These are phyloP conservation scores for Closterium sp. DNA, from an alignment of 139 green algal genomes.

Conservation along the genomic window DNA sequence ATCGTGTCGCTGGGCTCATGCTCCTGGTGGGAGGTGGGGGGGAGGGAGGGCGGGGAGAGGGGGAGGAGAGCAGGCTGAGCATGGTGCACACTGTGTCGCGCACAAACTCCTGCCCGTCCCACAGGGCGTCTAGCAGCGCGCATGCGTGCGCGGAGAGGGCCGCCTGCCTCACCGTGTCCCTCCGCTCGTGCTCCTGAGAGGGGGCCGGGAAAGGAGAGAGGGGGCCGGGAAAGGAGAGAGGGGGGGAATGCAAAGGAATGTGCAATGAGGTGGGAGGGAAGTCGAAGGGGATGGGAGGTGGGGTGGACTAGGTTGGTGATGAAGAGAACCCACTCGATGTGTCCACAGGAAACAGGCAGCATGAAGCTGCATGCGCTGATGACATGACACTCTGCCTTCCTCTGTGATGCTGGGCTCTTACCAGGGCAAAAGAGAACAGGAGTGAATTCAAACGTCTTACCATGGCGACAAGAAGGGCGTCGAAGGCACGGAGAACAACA, in stretches of 20 bases:
- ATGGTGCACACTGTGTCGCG: background rate
- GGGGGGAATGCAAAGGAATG: background rate
- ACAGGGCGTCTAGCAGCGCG: conserved; percentile 18
- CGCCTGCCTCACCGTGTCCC: background rate
- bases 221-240: too few relatives aligned
- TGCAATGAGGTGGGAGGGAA: background rate
- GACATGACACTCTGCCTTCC: background rate
- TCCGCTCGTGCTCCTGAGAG: background rate
- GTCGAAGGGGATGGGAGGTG: background rate
- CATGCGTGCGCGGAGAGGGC: conserved; percentile 14
- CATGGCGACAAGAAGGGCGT: background rate
- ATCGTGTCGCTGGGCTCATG: background rate
- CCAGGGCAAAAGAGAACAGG: background rate
- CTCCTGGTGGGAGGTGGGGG: background rate
- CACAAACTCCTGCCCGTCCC: conserved; percentile 17
- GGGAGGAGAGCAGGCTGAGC: background rate
- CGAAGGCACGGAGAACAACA: background rate
- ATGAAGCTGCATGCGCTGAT: background rate
- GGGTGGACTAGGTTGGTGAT: background rate
- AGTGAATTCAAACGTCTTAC: background rate
- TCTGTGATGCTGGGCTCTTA: background rate
- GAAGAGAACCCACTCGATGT: background rate
- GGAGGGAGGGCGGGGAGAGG: background rate
- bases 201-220: too few relatives aligned
- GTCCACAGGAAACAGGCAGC: background rate